phyloP scores from a whole-genome alignment of 140 eudicot genomes.

The Cichorium intybus region DNA sequence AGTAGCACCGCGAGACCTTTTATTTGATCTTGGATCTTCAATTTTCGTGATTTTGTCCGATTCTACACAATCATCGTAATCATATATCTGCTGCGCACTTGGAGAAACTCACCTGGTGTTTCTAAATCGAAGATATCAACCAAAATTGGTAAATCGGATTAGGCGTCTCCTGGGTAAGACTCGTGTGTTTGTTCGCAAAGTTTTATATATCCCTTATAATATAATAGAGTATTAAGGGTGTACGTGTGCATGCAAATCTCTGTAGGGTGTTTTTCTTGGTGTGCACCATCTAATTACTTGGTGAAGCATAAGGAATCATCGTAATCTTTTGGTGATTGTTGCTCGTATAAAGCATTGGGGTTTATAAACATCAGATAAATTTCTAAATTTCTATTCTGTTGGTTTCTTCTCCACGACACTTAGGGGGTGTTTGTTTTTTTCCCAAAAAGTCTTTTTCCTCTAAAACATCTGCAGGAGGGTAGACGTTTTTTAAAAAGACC shows the following conservation, averaged over 20 bases:
- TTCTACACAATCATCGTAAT: constrained; percentile 20
- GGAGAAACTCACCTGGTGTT: constrained; percentile 11
- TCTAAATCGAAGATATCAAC: constrained; percentile 4
- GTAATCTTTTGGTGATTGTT: constrained; percentile 1
- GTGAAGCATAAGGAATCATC: constrained; percentile 2
- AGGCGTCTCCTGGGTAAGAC: constrained; percentile 14
- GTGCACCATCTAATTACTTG: background rate
- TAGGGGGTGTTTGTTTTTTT: too few relatives aligned
- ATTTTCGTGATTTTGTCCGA: constrained; percentile 12
- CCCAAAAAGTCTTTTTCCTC: too few relatives aligned
- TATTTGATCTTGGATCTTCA: background rate
- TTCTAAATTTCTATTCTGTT: background rate
- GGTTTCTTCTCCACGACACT: constrained; percentile 31
- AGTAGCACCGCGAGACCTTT: background rate
- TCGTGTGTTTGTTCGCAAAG: constrained; percentile 18
- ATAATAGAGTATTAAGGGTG: constrained; percentile 12
- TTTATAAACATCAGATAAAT: constrained; percentile 12
- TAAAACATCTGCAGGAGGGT: too few relatives aligned
- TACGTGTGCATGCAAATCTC: background rate
- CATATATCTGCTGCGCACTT: constrained; percentile 19
- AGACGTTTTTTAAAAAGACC: too few relatives aligned
- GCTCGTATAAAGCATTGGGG: constrained; percentile 1
- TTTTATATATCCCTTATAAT: constrained; percentile 8
- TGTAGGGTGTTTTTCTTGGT: background rate
- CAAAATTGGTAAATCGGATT: constrained; percentile 12